These are phyloP conservation scores for Eleusine indica DNA, from an alignment of 176 grass and related monocot genomes.

Conservation along the genomic window DNA sequence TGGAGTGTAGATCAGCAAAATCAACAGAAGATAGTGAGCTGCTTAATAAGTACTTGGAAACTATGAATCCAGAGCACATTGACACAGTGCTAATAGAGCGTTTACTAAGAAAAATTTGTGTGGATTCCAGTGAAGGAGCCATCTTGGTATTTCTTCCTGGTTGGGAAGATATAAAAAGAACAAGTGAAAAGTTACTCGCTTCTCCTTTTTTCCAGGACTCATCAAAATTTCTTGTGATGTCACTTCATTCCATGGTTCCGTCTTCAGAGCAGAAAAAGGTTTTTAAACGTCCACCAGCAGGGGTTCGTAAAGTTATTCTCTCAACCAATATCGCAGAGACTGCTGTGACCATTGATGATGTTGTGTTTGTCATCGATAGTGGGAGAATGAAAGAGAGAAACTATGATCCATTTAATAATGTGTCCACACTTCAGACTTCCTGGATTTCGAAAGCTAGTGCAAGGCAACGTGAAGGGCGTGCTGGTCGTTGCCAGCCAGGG, in stretches of 20 bases:
- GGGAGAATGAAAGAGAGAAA: slow-evolving; percentile 99
- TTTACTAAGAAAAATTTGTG: slow-evolving; percentile 78
- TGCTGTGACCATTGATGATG: slow-evolving; percentile 95
- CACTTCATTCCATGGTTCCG: slow-evolving; percentile 96
- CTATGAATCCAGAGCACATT: slow-evolving; percentile 71
- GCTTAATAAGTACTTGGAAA: slow-evolving; percentile 82
- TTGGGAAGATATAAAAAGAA: slow-evolving; percentile 97
- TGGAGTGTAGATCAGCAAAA: slow-evolving; percentile 59
- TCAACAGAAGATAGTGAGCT: slow-evolving; percentile 68
- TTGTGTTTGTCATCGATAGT: slow-evolving; percentile 94
- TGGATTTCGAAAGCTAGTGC: slow-evolving; percentile 96
- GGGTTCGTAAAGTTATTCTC: slow-evolving; percentile 93
- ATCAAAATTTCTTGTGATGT: slow-evolving; percentile 73
- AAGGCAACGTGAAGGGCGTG: slow-evolving; percentile 87
- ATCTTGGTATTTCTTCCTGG: slow-evolving; percentile 93
- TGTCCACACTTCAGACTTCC: slow-evolving; percentile 92
- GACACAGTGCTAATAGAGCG: slow-evolving; percentile 78
- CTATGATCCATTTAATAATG: slow-evolving; percentile 97
- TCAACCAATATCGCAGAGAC: slow-evolving; percentile 99
- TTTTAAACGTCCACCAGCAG: slow-evolving; percentile 65
- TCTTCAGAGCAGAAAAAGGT: slow-evolving; percentile 91
- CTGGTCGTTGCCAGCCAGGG: slow-evolving; percentile 91
- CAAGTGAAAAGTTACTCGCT: slow-evolving; percentile 66
- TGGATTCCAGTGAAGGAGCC: slow-evolving; percentile 83
- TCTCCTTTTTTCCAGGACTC: slow-evolving; percentile 70